Evolutionary conservation across 1,284 basidiomycete genomes (phyloP), one percentile per base, ranked within the genome.

Genomic region (Cutaneotrichosporon cavernicola): DNA sequence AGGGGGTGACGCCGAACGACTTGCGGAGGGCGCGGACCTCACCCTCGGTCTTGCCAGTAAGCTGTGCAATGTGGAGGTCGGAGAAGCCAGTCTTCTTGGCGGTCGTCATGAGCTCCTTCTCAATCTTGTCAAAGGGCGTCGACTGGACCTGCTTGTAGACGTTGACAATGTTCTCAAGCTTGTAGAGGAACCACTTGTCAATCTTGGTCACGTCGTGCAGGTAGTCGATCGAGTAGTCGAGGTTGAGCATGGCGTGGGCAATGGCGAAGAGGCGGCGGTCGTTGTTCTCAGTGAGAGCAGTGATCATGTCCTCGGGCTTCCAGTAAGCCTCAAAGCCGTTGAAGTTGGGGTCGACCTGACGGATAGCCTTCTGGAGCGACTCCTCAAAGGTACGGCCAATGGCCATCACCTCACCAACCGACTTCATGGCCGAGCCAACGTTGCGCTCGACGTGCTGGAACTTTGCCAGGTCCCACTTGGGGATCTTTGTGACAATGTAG

Each of bases 401-500:
- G 69, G 96, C 96, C 97, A 99, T 99, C 74, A 99, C 96, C 81
- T 99, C 97, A 67, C 97, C 97, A 65, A 99, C 97, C 30, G 92
- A 95, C 83, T 99, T 99, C 97, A 99, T 99, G 31, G 93, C 88
- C 3, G 95, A 98, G 46, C 97, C 96, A 60, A 99, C 89, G 77
- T 94, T 89, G 65, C 96, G 90, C 79, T 97, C 90, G 65, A 99
- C 97, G 75, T 86, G 83, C 76, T 97, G 94, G 85, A 99, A 98
- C 83, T 99, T 99, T 72, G 94, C 93, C 67, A 99, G 84, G 82
- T 99, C 97, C 95, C 97, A 99, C 82, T 98, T 98, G 72, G 97
- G 97, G 72, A 99, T 99, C 84, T 99, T 99, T 64, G 94, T 98
- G 69, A 99, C 96, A 76, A 99, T 97, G 82, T 99, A 99, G 82